Conservation (phyloP, 306 rosid genomes). For the Medicago lupulina region DNA sequence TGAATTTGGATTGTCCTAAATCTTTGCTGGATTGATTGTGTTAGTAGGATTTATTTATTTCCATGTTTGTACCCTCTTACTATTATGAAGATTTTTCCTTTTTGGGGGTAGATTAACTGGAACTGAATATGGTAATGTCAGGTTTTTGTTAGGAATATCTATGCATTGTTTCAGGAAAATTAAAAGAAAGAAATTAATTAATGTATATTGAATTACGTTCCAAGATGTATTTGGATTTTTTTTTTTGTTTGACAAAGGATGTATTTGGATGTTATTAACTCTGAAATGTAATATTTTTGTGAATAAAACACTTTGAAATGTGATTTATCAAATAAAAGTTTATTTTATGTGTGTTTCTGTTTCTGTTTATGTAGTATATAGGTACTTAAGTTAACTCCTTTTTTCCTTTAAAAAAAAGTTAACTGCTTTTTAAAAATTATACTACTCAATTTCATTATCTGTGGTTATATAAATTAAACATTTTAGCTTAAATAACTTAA, state of each 20-base stretch:
- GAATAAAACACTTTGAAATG: too few relatives aligned
- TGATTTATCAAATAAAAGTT: background rate
- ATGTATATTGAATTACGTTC: background rate
- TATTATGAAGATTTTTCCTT: background rate
- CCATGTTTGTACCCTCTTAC: background rate
- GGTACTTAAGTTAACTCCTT: too few relatives aligned
- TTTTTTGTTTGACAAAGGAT: background rate
- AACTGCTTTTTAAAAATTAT: background rate
- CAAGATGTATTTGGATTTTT: background rate
- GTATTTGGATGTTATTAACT: slow-evolving; percentile 15
- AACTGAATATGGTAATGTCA: background rate
- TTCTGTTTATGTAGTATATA: background rate
- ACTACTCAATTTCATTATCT: background rate
- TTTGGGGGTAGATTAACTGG: background rate
- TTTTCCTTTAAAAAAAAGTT: too few relatives aligned
- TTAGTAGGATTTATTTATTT: background rate
- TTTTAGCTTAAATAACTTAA: background rate
- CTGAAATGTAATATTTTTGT: background rate
- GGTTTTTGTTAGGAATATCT: background rate
- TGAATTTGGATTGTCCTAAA: background rate
- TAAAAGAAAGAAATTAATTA: background rate
- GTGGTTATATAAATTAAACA: slow-evolving; percentile 4
- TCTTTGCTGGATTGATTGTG: background rate
- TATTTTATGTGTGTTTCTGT: background rate
- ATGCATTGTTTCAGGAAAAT: background rate